These are phyloP conservation scores for Tuber melanosporum DNA, from an alignment of 495 filamentous ascomycete species.

Conservation along the genomic window DNA sequence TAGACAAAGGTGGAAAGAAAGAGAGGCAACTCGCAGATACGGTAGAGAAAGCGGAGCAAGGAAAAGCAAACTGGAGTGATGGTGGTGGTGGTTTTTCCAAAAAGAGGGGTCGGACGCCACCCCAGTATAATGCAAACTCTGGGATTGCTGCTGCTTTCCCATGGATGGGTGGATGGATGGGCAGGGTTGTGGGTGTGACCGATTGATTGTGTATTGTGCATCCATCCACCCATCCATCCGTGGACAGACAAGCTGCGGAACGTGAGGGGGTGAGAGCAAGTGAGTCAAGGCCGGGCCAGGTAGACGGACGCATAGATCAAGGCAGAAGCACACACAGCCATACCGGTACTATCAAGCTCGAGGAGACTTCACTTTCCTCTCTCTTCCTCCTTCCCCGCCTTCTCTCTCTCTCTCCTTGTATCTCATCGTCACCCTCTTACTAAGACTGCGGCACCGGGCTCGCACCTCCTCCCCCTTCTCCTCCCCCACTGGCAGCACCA, in stretches of 20 bases:
- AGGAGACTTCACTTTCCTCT: constrained; percentile 4
- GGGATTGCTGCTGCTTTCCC: neutral
- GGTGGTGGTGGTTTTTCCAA: neutral
- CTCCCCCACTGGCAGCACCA: constrained; percentile 15
- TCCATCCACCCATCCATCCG: neutral
- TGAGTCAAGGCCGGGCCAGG: neutral
- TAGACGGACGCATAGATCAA: neutral
- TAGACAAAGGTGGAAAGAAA: neutral
- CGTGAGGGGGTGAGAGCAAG: neutral
- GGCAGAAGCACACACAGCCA: neutral
- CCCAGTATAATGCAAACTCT: neutral
- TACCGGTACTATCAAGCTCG: constrained; percentile 2
- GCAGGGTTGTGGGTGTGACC: neutral
- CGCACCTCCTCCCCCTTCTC: neutral
- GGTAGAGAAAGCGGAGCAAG: neutral
- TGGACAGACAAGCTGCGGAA: neutral
- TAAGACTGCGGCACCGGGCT: neutral
- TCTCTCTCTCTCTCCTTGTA: constrained; percentile 40
- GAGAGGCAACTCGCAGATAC: neutral
- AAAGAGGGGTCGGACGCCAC: neutral
- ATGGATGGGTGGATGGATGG: neutral
- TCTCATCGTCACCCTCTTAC: neutral
- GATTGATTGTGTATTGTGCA: neutral
- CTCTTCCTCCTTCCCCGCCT: constrained; percentile 15
- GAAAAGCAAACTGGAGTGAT: neutral